Conservation (phyloP, 148 eudicot species). For the Rhododendron mucronatum region DNA sequence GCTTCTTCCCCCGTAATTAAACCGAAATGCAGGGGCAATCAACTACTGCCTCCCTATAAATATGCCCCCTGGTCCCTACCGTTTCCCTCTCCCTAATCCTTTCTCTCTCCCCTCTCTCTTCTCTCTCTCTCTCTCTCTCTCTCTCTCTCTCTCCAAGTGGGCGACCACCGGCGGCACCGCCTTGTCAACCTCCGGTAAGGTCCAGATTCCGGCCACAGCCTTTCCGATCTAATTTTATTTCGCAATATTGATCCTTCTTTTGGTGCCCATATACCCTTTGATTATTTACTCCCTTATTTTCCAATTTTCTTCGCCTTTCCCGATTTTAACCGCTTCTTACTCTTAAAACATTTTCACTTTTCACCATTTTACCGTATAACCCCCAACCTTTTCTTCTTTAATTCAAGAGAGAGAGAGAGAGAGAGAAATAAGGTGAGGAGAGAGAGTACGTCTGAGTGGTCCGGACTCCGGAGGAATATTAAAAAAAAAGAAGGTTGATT, state of each 20-base stretch:
- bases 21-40: not conserved
- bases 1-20: conserved; percentile 9
- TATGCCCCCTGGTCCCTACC: not conserved
- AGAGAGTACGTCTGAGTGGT: not conserved
- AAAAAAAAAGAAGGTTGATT: not conserved
- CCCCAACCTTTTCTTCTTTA: not conserved
- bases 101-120: not conserved
- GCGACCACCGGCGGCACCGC: not conserved
- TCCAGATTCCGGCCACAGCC: not conserved
- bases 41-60: not conserved
- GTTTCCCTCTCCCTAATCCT: not conserved
- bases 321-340: not conserved
- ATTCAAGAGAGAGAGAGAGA: not conserved
- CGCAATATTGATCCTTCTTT: not conserved
- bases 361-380: not conserved
- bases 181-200: conserved; percentile 2
- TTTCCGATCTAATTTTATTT: not conserved
- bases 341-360: not conserved
- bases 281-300: not conserved
- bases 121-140: no score
- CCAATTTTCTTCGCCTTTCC: not conserved
- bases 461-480: not conserved
- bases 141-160: not conserved
- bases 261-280: not conserved
- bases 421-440: not conserved